Percentiles rank a stretch among this genome's conserved stretches.
These are phyloP conservation scores for Penicillium sp. DNA, from an alignment of 2,329 filamentous ascomycete genomes.

Conservation along the genomic window DNA sequence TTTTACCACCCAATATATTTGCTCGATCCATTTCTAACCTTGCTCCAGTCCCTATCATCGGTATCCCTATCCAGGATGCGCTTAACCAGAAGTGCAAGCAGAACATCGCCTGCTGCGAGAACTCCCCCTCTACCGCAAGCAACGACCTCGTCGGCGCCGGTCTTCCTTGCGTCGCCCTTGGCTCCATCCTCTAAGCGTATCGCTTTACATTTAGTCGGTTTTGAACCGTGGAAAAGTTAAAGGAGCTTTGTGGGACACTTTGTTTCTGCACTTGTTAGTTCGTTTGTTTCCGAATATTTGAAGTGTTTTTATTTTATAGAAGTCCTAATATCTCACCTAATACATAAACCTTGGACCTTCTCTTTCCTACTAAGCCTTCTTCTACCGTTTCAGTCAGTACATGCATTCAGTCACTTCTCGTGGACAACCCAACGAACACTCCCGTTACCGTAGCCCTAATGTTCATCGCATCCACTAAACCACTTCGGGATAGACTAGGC, in stretches of 20 bases:
- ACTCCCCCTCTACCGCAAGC: conserved; percentile 26
- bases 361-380: not conserved
- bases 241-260: conserved; percentile 14
- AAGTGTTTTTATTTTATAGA: conserved; percentile 10
- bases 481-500: not conserved
- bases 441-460: no score
- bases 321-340: conserved; percentile 13
- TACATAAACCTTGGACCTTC: conserved; percentile 9
- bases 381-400: no score
- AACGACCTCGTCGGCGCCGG: conserved; percentile 30
- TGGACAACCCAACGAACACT: no score
- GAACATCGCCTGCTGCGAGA: conserved; percentile 40
- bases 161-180: conserved; percentile 38
- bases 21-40: not conserved
- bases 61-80: conserved; percentile 26
- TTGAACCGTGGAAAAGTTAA: conserved; percentile 6
- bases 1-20: not conserved
- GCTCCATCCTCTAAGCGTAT: conserved; percentile 36
- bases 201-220: not conserved
- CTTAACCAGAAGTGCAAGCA: conserved; percentile 39
- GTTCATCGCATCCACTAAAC: not conserved
- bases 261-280: conserved; percentile 12
- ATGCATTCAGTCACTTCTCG: rapidly evolving
- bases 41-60: conserved; percentile 24
- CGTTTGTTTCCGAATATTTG: conserved; percentile 11